Conservation (phyloP, 1,139 yeast species). For the Candida sp. region DNA sequence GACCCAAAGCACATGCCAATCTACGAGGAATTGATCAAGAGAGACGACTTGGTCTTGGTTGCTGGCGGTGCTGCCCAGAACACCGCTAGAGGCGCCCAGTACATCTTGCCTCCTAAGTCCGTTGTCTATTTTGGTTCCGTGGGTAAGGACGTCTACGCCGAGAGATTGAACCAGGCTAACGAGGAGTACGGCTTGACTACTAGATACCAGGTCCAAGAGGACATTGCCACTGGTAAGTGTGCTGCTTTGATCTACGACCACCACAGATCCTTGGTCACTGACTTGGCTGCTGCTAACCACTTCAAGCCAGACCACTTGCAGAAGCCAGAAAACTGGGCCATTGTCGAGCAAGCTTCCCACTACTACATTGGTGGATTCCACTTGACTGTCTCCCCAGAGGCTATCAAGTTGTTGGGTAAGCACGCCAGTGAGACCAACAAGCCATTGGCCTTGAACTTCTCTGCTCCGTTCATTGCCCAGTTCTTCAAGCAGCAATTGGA, state of each 20-base stretch:
- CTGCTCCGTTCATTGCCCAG: slow-evolving; percentile 97
- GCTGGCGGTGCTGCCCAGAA: slow-evolving; percentile 99
- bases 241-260: slow-evolving; percentile 93
- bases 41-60: slow-evolving; percentile 67
- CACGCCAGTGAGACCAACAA: slow-evolving; percentile 90
- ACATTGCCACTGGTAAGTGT: slow-evolving; percentile 93
- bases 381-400: slow-evolving; percentile 96
- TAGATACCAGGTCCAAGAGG: slow-evolving; percentile 79
- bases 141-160: slow-evolving; percentile 90
- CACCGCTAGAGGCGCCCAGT: slow-evolving; percentile 99
- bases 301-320: slow-evolving; percentile 90
- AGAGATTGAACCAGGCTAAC: slow-evolving; percentile 83
- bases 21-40: slow-evolving; percentile 73
- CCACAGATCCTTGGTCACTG: slow-evolving; percentile 94
- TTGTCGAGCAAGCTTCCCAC: slow-evolving; percentile 79
- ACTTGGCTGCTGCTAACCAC: slow-evolving; percentile 97
- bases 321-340: slow-evolving; percentile 88
- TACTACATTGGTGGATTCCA: slow-evolving; percentile 99
- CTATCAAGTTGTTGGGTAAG: slow-evolving; percentile 86
- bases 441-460: slow-evolving; percentile 82
- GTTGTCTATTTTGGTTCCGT: slow-evolving; percentile 97
- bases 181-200: slow-evolving; percentile 87
- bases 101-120: slow-evolving; percentile 77
- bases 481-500: slow-evolving; percentile 94
- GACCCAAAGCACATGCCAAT: slow-evolving; percentile 90